Conservation (phyloP, 2,329 filamentous ascomycete genomes). For the Curvularia lunata region DNA sequence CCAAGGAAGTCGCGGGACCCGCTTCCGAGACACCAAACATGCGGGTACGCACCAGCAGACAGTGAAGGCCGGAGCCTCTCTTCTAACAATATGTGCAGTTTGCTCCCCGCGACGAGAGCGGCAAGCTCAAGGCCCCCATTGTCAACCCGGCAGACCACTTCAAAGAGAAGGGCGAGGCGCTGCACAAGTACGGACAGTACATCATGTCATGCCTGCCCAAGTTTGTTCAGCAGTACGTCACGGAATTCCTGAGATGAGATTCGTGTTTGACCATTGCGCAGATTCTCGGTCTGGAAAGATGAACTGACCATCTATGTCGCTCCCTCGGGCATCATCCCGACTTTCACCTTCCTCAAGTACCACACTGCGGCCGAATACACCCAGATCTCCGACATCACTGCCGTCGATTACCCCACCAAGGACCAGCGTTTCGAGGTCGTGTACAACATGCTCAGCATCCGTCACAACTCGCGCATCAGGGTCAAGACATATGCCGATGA, state of each 20-base stretch:
- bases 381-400: constrained; percentile 89
- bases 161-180: constrained; percentile 79
- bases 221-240: constrained; percentile 84
- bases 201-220: constrained; percentile 96
- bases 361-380: constrained; percentile 98
- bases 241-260: neutral
- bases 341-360: constrained; percentile 95
- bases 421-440: constrained; percentile 97
- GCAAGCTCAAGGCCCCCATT: constrained; percentile 74
- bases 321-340: constrained; percentile 84
- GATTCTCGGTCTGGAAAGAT: constrained; percentile 98
- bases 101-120: constrained; percentile 51
- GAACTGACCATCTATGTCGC: constrained; percentile 94
- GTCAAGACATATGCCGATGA: constrained; percentile 99
- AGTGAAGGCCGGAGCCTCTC: too few relatives aligned
- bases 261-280: constrained; percentile 25
- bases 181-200: constrained; percentile 96
- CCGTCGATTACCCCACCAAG: constrained; percentile 92
- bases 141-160: constrained; percentile 95
- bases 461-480: constrained; percentile 94
- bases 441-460: constrained; percentile 94
- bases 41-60: constrained; percentile 44
- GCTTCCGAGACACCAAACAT: constrained; percentile 55
- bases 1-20: constrained; percentile 54
- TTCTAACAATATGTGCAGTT: constrained; percentile 44